Base-by-base conservation (phyloP, 768 basidiomycete genomes). In the Rhizopogon vinicolor region DNA sequence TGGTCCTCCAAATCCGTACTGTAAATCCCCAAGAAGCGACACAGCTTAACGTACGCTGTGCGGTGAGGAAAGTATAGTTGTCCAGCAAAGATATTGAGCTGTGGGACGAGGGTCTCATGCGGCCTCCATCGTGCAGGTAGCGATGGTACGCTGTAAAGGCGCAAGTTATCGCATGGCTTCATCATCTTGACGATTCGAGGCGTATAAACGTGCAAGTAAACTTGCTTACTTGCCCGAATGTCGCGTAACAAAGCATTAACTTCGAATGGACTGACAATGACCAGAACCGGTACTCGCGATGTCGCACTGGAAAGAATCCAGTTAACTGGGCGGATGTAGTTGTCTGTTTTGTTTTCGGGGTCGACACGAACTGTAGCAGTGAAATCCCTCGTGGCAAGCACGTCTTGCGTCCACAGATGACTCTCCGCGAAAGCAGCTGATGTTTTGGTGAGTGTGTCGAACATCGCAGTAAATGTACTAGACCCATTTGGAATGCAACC, bases 11-110 rank as follows among this genome's bases (percentile, higher is more conserved):
- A 77, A 3, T 80, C 75, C 10, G 62, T 70, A 6, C 78, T 69
- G 7, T 66, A 58, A 13, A 78, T 22, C 3, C 77, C 72, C 33
- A 80, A 62, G 53, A 72, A 65, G 28, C 62, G 56, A 54, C 78
- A 78, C 10, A 75, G 35, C 1, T 54, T 59, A 22, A 56, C 56
- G 51, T 78, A 80, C 1, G 69, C 60, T 7, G 54, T 55, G 25
- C 68, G 61, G 19, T 72, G 61, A 9, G 61, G 62, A 39, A 78
- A 52, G 53, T 74, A 80, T 2, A 80, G 65, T 52, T 80, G 76
- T 2, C 77, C 78, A 13, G 77, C 74, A 60, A 74, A 78, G 31
- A 79, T 56, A 40, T 75, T 77, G 39, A 80, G 63, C 46, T 78
- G 75, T 22, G 50, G 52, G 29, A 66, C 66, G 8, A 64, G 46